Evolutionary conservation across 371 early-diverging fungal species (phyloP), one percentile per base, ranked within the genome.

Genomic region (Mucor circinelloides): DNA sequence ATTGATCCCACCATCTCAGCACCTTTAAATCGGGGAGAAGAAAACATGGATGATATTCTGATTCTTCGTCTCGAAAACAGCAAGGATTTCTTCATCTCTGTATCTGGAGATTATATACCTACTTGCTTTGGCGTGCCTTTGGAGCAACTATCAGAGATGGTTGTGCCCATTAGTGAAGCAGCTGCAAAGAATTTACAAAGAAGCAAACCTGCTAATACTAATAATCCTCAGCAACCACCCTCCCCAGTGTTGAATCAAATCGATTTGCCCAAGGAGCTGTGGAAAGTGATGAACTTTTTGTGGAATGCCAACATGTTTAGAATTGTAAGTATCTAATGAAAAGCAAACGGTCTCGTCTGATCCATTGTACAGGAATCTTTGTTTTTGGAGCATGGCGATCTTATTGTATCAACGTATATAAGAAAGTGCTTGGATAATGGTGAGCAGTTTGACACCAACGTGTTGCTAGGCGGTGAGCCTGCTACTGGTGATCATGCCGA

Each of bases 391-490:
- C 77, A 83, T 32, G 94, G 93, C 6, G 93, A 95, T 72, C 82
- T 85, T 5, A 65, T 68, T 0, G 72, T 93, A 4, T 86, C 88
- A 30, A 84, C 87, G 3, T 89, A 89, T 64, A 87, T 96, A 23
- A 80, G 89, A 7, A 90, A 94, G 36, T 95, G 93, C 58, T 76
- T 97, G n/a, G 96, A 97, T 67, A 85, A 87, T 2, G 94, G 91
- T 9, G 84, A 80, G 23, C 84, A 84, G 27, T 92, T 95, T 68
- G 91, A 94, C 68, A 67, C 88, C 4, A 76, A 73, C 2, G 65
- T 78, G 0, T 72, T 90, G 13, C 56, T 89, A 48, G 78, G 74
- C 23, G 68, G 65, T 1, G 25, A 62, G 13, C 63, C 42, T n/a
- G 27, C 34, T 2, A 48, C 25, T 15, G 59, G 19, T 2, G 57